A percentile compares a stretch with the other conserved stretches of the same genome.
phyloP scores from a whole-genome alignment of 2,329 filamentous ascomycete genomes.

The Colletotrichum navitas region DNA sequence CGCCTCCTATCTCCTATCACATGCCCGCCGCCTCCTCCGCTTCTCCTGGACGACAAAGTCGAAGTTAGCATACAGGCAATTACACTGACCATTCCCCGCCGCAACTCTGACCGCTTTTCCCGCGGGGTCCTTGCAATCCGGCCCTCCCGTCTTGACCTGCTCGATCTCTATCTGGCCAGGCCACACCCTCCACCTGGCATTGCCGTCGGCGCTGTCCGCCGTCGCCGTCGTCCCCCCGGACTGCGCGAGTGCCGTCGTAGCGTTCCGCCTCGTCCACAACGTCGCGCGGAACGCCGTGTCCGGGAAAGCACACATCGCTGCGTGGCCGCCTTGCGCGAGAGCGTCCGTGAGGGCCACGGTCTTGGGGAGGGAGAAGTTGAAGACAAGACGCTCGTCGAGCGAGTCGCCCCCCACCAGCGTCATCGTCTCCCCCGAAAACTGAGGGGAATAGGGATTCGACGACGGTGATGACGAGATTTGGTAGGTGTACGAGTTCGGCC shows the following conservation, averaged over 20 bases:
- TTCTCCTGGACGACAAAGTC: slow-evolving; percentile 35
- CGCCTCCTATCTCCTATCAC: too few species aligned
- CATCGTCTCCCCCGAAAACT: slow-evolving; percentile 66
- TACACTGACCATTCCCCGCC: slow-evolving; percentile 52
- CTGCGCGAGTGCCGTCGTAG: slow-evolving; percentile 3
- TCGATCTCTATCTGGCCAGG: slow-evolving; percentile 69
- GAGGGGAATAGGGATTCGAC: slow-evolving; percentile 67
- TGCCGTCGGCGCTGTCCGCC: slow-evolving; percentile 42
- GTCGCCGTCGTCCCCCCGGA: slow-evolving; percentile 38
- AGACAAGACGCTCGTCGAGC: slow-evolving; percentile 68
- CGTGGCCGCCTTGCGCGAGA: slow-evolving; percentile 57
- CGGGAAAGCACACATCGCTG: slow-evolving; percentile 70
- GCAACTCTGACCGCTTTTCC: slow-evolving; percentile 55
- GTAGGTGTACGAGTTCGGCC: slow-evolving; percentile 56
- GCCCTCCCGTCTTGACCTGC: slow-evolving; percentile 64
- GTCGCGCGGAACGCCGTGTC: slow-evolving; percentile 67
- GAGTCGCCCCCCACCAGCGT: slow-evolving; percentile 61
- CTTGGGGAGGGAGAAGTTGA: slow-evolving; percentile 66
- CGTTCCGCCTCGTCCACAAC: slow-evolving; percentile 67
- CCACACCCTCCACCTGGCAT: slow-evolving; percentile 59
- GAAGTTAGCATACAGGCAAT: slow-evolving; percentile 56
- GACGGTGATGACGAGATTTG: slow-evolving; percentile 69
- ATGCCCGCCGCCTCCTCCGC: background rate
- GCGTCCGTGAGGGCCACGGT: slow-evolving; percentile 62
- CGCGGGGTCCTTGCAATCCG: slow-evolving; percentile 63